These are phyloP conservation scores for Malassezia equina DNA, from an alignment of 1,284 basidiomycete genomes.

Conservation along the genomic window DNA sequence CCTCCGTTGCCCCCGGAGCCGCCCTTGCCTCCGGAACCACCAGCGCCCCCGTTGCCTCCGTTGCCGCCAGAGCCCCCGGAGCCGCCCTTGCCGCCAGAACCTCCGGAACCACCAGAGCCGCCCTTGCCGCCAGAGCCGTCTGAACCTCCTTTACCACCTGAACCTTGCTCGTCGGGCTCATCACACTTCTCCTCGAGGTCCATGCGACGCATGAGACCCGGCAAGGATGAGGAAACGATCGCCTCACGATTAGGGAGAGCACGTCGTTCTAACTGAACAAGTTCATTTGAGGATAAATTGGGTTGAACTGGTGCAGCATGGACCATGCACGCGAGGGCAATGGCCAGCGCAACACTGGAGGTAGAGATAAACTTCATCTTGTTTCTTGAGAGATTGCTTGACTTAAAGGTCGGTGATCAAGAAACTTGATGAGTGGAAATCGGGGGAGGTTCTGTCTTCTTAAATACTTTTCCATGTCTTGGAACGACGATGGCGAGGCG, in stretches of 20 bases:
- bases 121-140: neutral
- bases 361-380: slow-evolving; percentile 14
- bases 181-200: neutral
- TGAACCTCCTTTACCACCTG: neutral
- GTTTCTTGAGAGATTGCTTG: neutral
- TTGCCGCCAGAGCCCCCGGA: neutral
- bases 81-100: slow-evolving; percentile 5
- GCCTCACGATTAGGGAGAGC: neutral
- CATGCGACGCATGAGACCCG: neutral
- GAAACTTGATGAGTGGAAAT: neutral
- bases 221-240: neutral
- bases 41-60: neutral
- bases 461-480: neutral
- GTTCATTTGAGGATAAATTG: neutral
- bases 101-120: slow-evolving; percentile 1
- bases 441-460: neutral
- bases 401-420: neutral
- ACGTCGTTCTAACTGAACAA: neutral
- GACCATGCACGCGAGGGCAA: slow-evolving; percentile 5
- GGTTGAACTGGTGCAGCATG: neutral
- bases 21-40: neutral
- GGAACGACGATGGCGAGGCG: neutral
- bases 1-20: slow-evolving; percentile 5
- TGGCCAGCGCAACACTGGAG: slow-evolving; percentile 9
- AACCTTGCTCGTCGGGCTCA: slow-evolving; percentile 1